Percentiles rank a stretch among this genome's conserved stretches.
Evolutionary conservation across 139 green algal species (phyloP).

Genomic region (Closterium sp.): DNA sequence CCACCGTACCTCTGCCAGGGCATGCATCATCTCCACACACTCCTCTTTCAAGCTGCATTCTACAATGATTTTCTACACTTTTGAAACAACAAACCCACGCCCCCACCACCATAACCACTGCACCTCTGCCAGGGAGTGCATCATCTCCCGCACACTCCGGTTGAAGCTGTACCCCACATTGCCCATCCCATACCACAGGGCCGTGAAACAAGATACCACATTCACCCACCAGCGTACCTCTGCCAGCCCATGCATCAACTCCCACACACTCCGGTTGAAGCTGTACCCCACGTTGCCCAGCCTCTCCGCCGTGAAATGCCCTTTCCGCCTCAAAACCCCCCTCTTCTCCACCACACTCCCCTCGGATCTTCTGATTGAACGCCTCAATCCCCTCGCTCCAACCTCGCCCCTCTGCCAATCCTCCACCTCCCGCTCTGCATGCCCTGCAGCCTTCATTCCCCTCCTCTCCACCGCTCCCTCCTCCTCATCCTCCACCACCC

Average conservation of each 20-base stretch:
- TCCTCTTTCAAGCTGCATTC: conserved; percentile 46
- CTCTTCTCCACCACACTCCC: not conserved
- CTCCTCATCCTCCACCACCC: not conserved
- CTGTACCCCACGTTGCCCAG: conserved; percentile 44
- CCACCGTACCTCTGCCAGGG: not conserved
- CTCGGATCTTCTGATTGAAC: not conserved
- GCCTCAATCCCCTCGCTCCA: not conserved
- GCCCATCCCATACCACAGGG: no score
- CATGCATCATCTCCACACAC: conserved; percentile 22
- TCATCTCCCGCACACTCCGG: conserved; percentile 31
- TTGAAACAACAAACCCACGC: not conserved
- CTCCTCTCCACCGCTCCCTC: not conserved
- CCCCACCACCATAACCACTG: not conserved
- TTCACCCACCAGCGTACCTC: not conserved
- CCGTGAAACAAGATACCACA: not conserved
- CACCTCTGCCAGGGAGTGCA: conserved; percentile 12
- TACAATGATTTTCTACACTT: conserved; percentile 4
- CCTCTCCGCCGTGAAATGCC: not conserved
- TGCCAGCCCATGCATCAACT: not conserved
- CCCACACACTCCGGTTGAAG: conserved; percentile 48
- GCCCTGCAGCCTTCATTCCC: not conserved
- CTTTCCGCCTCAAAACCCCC: not conserved
- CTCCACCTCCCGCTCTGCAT: not conserved
- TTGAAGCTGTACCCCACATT: conserved; percentile 16
- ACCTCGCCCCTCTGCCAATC: not conserved